Conservation (phyloP, 73 alveolate genomes). For the Blepharisma japonicum region DNA sequence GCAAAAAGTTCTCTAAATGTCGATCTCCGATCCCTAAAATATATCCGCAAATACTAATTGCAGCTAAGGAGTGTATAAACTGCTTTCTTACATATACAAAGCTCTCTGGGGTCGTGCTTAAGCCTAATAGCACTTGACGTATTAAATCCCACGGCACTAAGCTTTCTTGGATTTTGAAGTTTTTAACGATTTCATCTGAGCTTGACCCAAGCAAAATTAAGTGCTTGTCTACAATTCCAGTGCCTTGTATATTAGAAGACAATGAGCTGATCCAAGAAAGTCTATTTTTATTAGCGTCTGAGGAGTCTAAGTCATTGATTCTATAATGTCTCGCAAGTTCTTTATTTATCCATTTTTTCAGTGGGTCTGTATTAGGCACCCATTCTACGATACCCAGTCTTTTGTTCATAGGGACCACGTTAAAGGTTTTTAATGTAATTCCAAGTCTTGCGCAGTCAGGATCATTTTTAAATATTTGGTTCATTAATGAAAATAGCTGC, state of each 20-base stretch:
- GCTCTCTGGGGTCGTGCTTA: slow-evolving; percentile 86
- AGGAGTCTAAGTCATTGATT: slow-evolving; percentile 51
- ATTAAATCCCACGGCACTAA: slow-evolving; percentile 83
- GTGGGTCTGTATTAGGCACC: slow-evolving; percentile 94
- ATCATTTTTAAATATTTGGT: slow-evolving; percentile 76
- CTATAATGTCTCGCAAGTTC: slow-evolving; percentile 73
- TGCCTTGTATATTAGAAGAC: slow-evolving; percentile 51
- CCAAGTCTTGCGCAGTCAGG: slow-evolving; percentile 79
- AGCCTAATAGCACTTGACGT: slow-evolving; percentile 83
- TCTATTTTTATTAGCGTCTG: slow-evolving; percentile 31
- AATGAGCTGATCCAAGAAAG: slow-evolving; percentile 37
- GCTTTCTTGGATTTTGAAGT: slow-evolving; percentile 77
- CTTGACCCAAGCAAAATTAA: slow-evolving; percentile 53
- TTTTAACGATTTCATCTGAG: slow-evolving; percentile 66
- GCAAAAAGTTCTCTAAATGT: slow-evolving; percentile 95
- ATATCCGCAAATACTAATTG: slow-evolving; percentile 87
- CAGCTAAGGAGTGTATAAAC: slow-evolving; percentile 86
- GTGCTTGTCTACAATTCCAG: slow-evolving; percentile 63
- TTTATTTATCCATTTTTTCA: slow-evolving; percentile 77
- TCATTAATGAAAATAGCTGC: slow-evolving; percentile 90
- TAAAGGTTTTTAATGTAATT: slow-evolving; percentile 80
- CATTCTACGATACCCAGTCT: slow-evolving; percentile 94
- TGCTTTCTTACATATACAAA: slow-evolving; percentile 80
- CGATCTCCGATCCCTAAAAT: slow-evolving; percentile 99
- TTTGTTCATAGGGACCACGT: slow-evolving; percentile 94